Percentiles rank a stretch among this genome's conserved stretches.
Evolutionary conservation across 305 asterid genomes (phyloP).

Genomic region (Plantago lanceolata): DNA sequence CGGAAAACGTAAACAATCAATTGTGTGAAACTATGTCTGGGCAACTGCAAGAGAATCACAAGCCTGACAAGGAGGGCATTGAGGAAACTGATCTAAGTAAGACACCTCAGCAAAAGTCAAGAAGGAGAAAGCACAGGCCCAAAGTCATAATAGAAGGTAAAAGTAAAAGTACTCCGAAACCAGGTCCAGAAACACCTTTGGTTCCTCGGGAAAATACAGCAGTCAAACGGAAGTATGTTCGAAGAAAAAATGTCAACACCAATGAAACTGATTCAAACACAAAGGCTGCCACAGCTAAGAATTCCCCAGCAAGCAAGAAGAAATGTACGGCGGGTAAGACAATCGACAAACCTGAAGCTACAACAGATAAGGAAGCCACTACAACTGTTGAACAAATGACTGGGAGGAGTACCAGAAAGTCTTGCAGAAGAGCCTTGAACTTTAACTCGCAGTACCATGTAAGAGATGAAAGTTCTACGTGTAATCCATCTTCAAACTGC

Average conservation of each 20-base stretch:
- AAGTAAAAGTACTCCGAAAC: conserved; percentile 43
- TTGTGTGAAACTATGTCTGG: conserved; percentile 33
- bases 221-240: conserved; percentile 52
- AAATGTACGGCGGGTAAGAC: conserved; percentile 32
- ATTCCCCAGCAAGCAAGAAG: conserved; percentile 35
- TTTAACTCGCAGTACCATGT: conserved; percentile 42
- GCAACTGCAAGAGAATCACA: conserved; percentile 53
- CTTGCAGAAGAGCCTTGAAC: conserved; percentile 60
- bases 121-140: conserved; percentile 87
- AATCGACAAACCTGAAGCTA: conserved; percentile 28
- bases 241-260: conserved; percentile 31
- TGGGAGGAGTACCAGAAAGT: conserved; percentile 38
- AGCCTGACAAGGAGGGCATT: conserved; percentile 65
- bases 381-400: conserved; percentile 24
- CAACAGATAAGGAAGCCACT: conserved; percentile 32
- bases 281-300: conserved; percentile 28
- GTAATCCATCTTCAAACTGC: conserved; percentile 29
- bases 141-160: conserved; percentile 71
- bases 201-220: conserved; percentile 30
- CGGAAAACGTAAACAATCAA: conserved; percentile 31
- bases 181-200: conserved; percentile 38
- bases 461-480: conserved; percentile 37
- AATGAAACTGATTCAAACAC: conserved; percentile 26
- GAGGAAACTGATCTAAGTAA: conserved; percentile 45
- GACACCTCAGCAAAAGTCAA: conserved; percentile 67